Evolutionary conservation across 164 flowering plant genomes (phyloP).

Genomic region (Cinnamomum chago): DNA sequence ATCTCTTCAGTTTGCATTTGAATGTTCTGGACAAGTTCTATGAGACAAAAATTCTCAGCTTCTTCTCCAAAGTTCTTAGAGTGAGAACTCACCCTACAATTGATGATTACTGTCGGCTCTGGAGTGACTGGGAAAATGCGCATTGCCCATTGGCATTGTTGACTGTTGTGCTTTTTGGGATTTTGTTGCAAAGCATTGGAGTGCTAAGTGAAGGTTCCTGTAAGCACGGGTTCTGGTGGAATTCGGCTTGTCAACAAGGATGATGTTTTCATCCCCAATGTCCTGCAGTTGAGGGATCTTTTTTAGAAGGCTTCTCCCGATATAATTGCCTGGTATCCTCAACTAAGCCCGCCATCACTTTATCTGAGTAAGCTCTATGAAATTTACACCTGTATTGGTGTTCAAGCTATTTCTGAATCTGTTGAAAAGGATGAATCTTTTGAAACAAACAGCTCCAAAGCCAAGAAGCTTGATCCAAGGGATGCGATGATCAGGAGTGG

Average conservation of each 20-base stretch:
- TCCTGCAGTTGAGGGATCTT: conserved; percentile 52
- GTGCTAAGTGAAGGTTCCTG: conserved; percentile 39
- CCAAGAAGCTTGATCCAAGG: conserved; percentile 18
- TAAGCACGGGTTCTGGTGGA: conserved; percentile 18
- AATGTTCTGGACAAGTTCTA: conserved; percentile 42
- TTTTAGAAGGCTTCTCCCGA: conserved; percentile 28
- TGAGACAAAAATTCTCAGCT: conserved; percentile 27
- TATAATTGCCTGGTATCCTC: conserved; percentile 66
- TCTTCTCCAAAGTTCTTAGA: conserved; percentile 37
- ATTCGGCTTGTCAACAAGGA: conserved; percentile 31
- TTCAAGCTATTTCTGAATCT: conserved; percentile 43
- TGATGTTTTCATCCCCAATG: conserved; percentile 62
- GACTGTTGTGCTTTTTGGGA: conserved; percentile 65
- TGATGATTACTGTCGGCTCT: conserved; percentile 47
- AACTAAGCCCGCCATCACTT: conserved; percentile 27
- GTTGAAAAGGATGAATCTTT: conserved; percentile 33
- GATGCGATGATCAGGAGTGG: conserved; percentile 27
- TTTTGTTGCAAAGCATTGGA: conserved; percentile 30
- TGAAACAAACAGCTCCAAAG: conserved; percentile 8
- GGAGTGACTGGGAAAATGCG: conserved; percentile 56
- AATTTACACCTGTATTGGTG: conserved; percentile 45
- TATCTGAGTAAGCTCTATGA: conserved; percentile 32
- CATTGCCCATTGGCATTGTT: conserved; percentile 17
- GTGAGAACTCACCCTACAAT: conserved; percentile 43
- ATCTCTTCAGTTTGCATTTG: conserved; percentile 41